Conservation (phyloP, 2,329 filamentous ascomycete species). For the Kalmusia sp. region DNA sequence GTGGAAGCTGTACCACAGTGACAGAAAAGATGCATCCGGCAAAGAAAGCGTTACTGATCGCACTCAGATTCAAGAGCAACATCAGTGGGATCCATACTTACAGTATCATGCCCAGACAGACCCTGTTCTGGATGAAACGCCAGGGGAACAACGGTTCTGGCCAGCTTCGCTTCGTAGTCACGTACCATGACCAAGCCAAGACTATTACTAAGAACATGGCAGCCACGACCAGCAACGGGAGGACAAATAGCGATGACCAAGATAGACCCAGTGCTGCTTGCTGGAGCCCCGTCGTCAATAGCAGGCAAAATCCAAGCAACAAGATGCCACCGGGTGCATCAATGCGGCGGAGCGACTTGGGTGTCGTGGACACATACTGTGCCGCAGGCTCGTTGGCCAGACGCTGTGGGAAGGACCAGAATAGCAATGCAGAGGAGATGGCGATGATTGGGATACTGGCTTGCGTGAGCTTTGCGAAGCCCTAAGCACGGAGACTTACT, state of each 20-base stretch:
- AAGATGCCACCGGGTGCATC: conserved; percentile 21
- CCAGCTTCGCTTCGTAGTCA: background rate
- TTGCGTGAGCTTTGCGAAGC: no score
- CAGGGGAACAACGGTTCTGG: conserved; percentile 19
- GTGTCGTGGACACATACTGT: no score
- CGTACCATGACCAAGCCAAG: conserved; percentile 12
- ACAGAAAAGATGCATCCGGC: conserved; percentile 15
- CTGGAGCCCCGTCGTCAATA: conserved; percentile 23
- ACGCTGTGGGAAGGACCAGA: no score
- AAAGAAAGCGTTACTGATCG: conserved; percentile 17
- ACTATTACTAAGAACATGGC: background rate
- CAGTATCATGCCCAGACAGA: conserved; percentile 14
- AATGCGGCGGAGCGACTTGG: no score
- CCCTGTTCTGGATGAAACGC: conserved; percentile 15
- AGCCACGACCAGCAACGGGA: conserved; percentile 17
- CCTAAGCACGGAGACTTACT: conserved; percentile 15
- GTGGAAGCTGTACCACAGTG: conserved; percentile 23
- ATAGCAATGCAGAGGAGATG: no score
- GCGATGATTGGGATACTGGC: no score
- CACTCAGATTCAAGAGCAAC: background rate
- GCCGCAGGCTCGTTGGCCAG: no score
- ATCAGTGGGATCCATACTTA: conserved; percentile 1
- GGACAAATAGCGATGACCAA: conserved; percentile 15
- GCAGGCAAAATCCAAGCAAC: conserved; percentile 21
- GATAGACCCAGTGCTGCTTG: conserved; percentile 17